Conservation (phyloP, 2,329 filamentous ascomycete species). For the Reticulascus tulasneorum region DNA sequence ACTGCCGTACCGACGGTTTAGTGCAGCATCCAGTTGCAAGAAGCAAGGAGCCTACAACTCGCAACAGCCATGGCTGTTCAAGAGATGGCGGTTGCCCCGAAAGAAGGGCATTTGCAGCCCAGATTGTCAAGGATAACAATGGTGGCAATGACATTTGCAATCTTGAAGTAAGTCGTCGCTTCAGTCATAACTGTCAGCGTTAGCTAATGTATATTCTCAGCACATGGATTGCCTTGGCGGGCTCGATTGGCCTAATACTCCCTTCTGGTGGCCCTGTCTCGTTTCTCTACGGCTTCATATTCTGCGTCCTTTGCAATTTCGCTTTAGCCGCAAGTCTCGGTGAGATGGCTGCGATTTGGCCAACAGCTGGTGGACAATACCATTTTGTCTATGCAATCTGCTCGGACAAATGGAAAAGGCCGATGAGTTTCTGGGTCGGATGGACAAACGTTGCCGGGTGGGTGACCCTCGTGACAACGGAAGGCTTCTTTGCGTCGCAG, state of each 20-base stretch:
- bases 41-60: too few relatives aligned
- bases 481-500: constrained; percentile 40
- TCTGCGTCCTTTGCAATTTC: constrained; percentile 41
- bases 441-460: constrained; percentile 44
- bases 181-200: not conserved
- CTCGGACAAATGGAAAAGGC: constrained; percentile 31
- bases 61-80: too few relatives aligned
- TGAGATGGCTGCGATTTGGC: constrained; percentile 40
- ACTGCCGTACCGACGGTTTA: too few relatives aligned
- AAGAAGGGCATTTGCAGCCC: constrained; percentile 27
- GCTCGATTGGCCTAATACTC: constrained; percentile 36
- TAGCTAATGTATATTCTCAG: constrained; percentile 13
- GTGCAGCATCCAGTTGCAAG: too few relatives aligned
- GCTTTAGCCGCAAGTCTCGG: constrained; percentile 36
- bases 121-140: constrained; percentile 36
- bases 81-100: too few relatives aligned
- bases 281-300: constrained; percentile 41
- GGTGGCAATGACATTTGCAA: constrained; percentile 39
- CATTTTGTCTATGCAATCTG: constrained; percentile 39
- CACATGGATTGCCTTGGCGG: constrained; percentile 36
- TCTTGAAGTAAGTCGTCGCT: constrained; percentile 31
- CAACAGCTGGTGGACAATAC: constrained; percentile 43
- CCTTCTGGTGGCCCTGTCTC: constrained; percentile 37
- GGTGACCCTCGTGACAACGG: constrained; percentile 39
- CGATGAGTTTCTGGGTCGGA: constrained; percentile 37